Percentiles rank a stretch among this genome's conserved stretches.
phyloP scores from a whole-genome alignment of 2,329 filamentous ascomycete species.

The Pseudogymnoascus sp. region DNA sequence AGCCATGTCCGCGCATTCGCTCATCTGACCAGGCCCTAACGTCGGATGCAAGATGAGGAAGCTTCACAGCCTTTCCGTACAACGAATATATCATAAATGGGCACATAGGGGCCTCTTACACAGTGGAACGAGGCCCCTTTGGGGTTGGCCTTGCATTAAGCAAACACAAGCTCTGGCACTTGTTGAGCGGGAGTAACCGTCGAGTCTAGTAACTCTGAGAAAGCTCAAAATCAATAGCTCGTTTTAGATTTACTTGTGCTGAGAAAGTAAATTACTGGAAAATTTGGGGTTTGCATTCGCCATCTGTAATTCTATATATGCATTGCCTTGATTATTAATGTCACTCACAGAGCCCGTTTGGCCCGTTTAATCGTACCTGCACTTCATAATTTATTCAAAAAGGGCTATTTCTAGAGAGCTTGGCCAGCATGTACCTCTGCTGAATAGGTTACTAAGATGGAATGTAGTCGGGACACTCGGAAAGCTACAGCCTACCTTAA shows the following conservation, averaged over 20 bases:
- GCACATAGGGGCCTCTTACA: not conserved
- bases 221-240: not conserved
- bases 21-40: not conserved
- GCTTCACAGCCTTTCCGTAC: slow-evolving; percentile 4
- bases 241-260: not conserved
- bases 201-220: not conserved
- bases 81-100: slow-evolving; percentile 3
- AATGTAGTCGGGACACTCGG: not conserved
- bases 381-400: not conserved
- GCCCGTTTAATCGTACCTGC: not conserved
- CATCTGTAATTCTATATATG: not conserved
- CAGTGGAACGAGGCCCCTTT: not conserved
- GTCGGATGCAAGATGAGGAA: not conserved
- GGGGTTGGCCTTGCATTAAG: not conserved
- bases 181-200: not conserved
- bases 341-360: not conserved
- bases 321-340: not conserved
- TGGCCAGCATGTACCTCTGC: not conserved
- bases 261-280: not conserved
- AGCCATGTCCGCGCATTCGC: not conserved
- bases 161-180: slow-evolving; percentile 1
- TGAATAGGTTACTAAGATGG: not conserved
- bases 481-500: not conserved
- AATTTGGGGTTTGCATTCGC: not conserved
- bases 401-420: not conserved